A percentile compares a stretch with the other conserved stretches of the same genome.
Evolutionary conservation across 2,329 filamentous ascomycete species (phyloP).

Genomic region (Cercospora sp.): DNA sequence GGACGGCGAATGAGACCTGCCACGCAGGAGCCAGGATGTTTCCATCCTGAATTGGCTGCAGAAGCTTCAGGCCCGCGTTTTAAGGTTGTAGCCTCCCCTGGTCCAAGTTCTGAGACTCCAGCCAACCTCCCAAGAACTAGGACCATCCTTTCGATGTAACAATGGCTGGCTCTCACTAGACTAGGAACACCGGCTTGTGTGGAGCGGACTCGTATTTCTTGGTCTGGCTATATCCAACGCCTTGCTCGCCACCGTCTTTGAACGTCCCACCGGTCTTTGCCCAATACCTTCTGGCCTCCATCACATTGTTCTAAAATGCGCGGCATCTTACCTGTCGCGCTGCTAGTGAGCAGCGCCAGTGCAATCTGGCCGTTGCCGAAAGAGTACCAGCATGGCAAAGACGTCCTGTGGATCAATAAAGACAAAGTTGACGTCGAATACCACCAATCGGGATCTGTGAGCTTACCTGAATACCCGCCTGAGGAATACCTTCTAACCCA

Average conservation of each 20-base stretch:
- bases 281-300: not conserved
- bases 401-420: slow-evolving; percentile 43
- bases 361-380: slow-evolving; percentile 50
- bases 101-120: not conserved
- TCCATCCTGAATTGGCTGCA: slow-evolving; percentile 2
- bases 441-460: slow-evolving; percentile 31
- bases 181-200: not conserved
- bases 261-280: not conserved
- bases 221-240: not conserved
- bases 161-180: slow-evolving; percentile 14
- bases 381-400: slow-evolving; percentile 42
- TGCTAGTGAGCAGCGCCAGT: slow-evolving; percentile 28
- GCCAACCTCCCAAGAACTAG: not conserved
- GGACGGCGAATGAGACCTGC: slow-evolving; percentile 14
- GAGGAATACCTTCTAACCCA: slow-evolving; percentile 19
- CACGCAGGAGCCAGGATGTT: slow-evolving; percentile 1
- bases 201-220: not conserved
- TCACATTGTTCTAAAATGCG: slow-evolving; percentile 9
- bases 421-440: slow-evolving; percentile 43
- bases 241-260: slow-evolving; percentile 1
- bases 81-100: slow-evolving; percentile 14
- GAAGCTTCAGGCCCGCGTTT: slow-evolving; percentile 9
- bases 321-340: slow-evolving; percentile 15
- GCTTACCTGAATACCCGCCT: slow-evolving; percentile 13
- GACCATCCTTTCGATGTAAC: slow-evolving; percentile 14